These are phyloP conservation scores for Macaranga tanarius DNA, from an alignment of 441 rosid genomes.

Conservation along the genomic window DNA sequence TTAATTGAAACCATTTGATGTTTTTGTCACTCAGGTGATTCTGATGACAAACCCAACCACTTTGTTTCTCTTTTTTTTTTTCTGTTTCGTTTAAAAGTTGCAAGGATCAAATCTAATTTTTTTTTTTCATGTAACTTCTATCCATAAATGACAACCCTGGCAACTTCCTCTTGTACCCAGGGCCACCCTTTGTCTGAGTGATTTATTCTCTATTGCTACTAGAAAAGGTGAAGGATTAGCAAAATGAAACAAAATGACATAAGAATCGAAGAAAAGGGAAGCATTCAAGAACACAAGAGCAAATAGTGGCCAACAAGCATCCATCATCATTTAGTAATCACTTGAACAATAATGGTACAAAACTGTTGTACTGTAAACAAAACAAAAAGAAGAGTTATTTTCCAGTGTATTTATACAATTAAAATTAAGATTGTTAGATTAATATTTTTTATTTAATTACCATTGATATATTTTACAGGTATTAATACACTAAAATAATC, in stretches of 20 bases:
- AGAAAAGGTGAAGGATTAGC: neutral
- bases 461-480: no score
- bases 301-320: neutral
- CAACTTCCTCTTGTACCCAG: neutral
- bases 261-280: neutral
- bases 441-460: no score
- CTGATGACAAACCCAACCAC: slow-evolving; percentile 14
- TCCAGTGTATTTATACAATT: no score
- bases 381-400: no score
- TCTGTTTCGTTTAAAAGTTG: neutral
- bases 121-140: no score
- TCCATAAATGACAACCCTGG: neutral
- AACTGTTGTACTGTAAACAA: no score
- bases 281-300: neutral
- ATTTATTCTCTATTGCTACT: neutral
- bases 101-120: no score
- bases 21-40: slow-evolving; percentile 18
- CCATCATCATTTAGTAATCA: neutral
- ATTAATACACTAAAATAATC: no score
- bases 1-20: neutral
- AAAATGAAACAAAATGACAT: neutral
- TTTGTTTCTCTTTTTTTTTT: neutral
- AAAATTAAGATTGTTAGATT: no score
- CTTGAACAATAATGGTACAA: no score
- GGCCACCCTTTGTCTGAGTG: neutral